A percentile compares a stretch with the other conserved stretches of the same genome.
Conservation (phyloP, 768 basidiomycete species). For the Boletus speciosus region DNA sequence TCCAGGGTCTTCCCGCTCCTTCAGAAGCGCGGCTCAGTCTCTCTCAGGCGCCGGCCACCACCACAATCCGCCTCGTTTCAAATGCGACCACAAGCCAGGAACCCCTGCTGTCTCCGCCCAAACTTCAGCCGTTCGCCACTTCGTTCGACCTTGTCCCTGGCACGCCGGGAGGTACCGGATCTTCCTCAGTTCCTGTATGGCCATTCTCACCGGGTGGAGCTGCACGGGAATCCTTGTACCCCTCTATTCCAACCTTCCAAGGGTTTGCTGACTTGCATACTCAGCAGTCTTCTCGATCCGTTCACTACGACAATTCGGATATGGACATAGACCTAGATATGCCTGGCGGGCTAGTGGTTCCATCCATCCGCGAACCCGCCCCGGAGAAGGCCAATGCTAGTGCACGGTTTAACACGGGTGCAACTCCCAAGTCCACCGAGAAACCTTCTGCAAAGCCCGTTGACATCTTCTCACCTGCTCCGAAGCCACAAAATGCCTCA, state of each 20-base stretch:
- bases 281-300: constrained; percentile 7
- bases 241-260: constrained; percentile 35
- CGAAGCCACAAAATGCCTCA: constrained; percentile 17
- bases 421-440: constrained; percentile 25
- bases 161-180: constrained; percentile 40
- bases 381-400: constrained; percentile 13
- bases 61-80: constrained; percentile 48
- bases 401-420: constrained; percentile 20
- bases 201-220: constrained; percentile 36
- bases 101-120: constrained; percentile 48
- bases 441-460: constrained; percentile 30
- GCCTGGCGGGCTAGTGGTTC: constrained; percentile 32
- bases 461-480: constrained; percentile 43
- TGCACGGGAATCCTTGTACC: constrained; percentile 35
- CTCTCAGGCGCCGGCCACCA: constrained; percentile 44
- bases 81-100: constrained; percentile 21
- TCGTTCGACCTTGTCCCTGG: constrained; percentile 64
- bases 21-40: constrained; percentile 58
- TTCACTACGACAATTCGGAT: constrained; percentile 27
- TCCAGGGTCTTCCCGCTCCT: constrained; percentile 61
- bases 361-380: constrained; percentile 19
- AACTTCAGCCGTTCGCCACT: constrained; percentile 62
- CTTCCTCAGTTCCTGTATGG: constrained; percentile 33
- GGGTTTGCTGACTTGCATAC: constrained; percentile 26
- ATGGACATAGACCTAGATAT: constrained; percentile 36